Base-by-base conservation (phyloP, 23 red algal genomes). In the Rhodosorus marinus region DNA sequence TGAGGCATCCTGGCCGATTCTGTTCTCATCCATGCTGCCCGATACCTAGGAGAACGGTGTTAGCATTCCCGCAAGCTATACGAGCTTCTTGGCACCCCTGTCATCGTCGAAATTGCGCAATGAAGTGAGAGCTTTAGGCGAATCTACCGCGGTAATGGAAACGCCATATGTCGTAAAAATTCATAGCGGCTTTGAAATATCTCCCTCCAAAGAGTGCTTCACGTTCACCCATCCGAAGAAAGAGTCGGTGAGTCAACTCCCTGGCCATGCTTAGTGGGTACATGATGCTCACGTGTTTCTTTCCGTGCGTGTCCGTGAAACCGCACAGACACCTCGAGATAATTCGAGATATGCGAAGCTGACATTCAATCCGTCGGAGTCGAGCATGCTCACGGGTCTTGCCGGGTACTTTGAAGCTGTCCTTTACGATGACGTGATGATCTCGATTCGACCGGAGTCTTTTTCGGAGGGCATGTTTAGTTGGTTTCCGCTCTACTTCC, bases 371-470 rank as follows among this genome's bases (percentile, higher is more conserved):
- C 50, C 71, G 26, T 29, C 65, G 28, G 82, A 80, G 59, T 68
- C 82, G 31, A 79, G 75, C 17, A 30, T 78, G 9, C 38, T 92
- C 38, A 72, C 78, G 57, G 82, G 82, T 36, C 80, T 92, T 78
- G 82, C 82, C 2, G 82, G 82, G 14, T 92, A 73, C 48, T 92
- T 92, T 66, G 82, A 92, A 59, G 69, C 82, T 31, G 49, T 65
- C 0, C 57, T 92, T 5, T 92, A 76, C 49, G 69, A 68, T 38
- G 63, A 65, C 15, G 61, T 92, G 20, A 57, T 57, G 22, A 57
- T 92, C 29, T 76, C 69, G 26, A 92, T 73, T 38, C 62, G 72
- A 35, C 82, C 82, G 27, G 47, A n/a, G n/a, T n/a, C n/a, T n/a
- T n/a, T n/a, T n/a, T n/a, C n/a, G n/a, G n/a, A n/a, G n/a, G n/a